A percentile compares a stretch with the other conserved stretches of the same genome.
These are phyloP conservation scores for Colletotrichum orchidophilum DNA, from an alignment of 2,329 filamentous ascomycete species.

Conservation along the genomic window DNA sequence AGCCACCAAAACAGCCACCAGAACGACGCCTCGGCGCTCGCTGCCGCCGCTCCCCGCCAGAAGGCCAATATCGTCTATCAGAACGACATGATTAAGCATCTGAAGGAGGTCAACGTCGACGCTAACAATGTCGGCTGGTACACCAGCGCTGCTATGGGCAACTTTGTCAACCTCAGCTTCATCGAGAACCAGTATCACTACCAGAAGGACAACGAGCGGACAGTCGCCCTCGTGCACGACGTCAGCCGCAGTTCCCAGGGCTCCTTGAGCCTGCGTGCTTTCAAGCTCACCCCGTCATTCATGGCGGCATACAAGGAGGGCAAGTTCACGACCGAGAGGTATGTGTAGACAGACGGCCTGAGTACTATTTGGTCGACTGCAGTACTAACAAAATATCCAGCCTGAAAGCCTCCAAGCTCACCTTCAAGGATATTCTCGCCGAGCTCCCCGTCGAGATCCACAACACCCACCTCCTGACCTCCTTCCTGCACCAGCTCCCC, in stretches of 20 bases:
- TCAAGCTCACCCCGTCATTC: conserved; percentile 87
- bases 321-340: conserved; percentile 98
- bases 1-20: conserved; percentile 78
- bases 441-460: conserved; percentile 91
- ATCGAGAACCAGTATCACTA: conserved; percentile 99
- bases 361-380: neutral
- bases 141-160: conserved; percentile 98
- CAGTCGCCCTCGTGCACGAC: conserved; percentile 91
- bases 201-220: conserved; percentile 93
- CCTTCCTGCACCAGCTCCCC: conserved; percentile 93
- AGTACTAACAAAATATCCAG: conserved; percentile 54
- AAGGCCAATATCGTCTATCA: conserved; percentile 92
- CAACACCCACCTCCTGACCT: conserved; percentile 97
- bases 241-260: conserved; percentile 95
- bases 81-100: conserved; percentile 95
- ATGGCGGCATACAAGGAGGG: conserved; percentile 94
- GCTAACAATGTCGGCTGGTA: conserved; percentile 99
- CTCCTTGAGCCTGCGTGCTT: conserved; percentile 87
- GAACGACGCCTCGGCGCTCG: conserved; percentile 79
- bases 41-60: conserved; percentile 88
- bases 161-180: conserved; percentile 93
- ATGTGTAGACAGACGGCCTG: conserved; percentile 39
- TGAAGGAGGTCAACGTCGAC: conserved; percentile 97
- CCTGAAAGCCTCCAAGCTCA: conserved; percentile 92
- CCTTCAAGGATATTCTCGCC: conserved; percentile 91